Conservation (phyloP, 1,139 yeast genomes). For the Taphrina populina region DNA sequence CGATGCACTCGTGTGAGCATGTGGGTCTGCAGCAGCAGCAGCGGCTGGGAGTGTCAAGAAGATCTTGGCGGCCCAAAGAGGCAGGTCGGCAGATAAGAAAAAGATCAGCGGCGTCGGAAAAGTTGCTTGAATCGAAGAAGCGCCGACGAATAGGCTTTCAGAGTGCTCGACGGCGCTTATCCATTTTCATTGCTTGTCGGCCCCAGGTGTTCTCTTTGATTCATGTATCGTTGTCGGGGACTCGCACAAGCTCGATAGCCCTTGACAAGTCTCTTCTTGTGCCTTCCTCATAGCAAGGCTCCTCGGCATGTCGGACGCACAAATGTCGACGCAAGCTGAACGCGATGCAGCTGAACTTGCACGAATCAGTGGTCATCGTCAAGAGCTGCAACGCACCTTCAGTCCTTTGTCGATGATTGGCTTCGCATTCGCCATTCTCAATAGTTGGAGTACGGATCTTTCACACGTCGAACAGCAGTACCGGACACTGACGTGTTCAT, state of each 20-base stretch:
- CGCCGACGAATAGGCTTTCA: too few species aligned
- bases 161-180: too few species aligned
- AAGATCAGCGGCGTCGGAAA: too few species aligned
- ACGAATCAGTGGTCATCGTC: conserved; percentile 18
- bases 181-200: too few species aligned
- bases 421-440: conserved; percentile 47
- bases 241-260: not conserved
- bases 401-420: conserved; percentile 46
- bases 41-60: too few species aligned
- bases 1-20: too few species aligned
- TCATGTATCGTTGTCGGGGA: not conserved
- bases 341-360: conserved; percentile 20
- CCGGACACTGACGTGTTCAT: not conserved
- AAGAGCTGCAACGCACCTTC: conserved; percentile 46
- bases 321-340: conserved; percentile 11
- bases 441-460: conserved; percentile 42
- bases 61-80: too few species aligned
- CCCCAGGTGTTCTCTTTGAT: too few species aligned
- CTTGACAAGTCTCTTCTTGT: not conserved
- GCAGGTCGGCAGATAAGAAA: too few species aligned
- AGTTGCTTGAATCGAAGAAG: too few species aligned
- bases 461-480: not conserved
- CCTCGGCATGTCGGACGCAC: conserved; percentile 1
- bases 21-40: too few species aligned
- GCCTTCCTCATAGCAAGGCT: not conserved